Base-by-base conservation (phyloP, 768 basidiomycete species). In the Fistulinella prunicolor region DNA sequence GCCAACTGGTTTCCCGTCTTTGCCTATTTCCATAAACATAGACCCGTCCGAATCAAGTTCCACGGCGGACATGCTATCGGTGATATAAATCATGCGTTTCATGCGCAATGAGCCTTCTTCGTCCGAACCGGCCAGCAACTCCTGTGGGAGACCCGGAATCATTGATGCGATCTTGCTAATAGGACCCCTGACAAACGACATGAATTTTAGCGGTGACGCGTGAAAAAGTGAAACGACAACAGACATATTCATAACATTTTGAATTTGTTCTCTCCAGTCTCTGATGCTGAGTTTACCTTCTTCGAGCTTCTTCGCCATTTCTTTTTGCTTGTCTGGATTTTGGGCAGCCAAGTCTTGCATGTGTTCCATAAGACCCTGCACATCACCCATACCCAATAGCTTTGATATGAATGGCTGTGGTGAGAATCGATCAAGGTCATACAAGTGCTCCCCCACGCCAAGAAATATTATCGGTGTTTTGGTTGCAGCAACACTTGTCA, bases 391-490 rank as follows among this genome's bases (percentile, higher is more conserved):
- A 19, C 96, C 96, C 22, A 99, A 75, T 38, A 99, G 73, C 65
- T 98, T 98, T 20, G 93, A 95, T 57, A 99, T 90, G 71, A 99
- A 99, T 10, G 96, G 94, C 56, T 95, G 86, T 0, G 96, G 96
- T 3, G 89, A 82, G 69, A 99, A 99, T 50, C 86, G 81, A 66
- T 99, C 96, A 7, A 99, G 83, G 68, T 99, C 96, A 51, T 94
- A 79, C n/a, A 99, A 72, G 70, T 98, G 96, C 67, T 99, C 96
- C 51, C 96, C 96, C 6, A 94, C 91, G 58, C 96, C 96, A 19
- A 98, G 81, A 73, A 99, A 99, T 58, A 97, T 97, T 60, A 99
- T 98, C 0, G 96, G 96, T 19, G 96, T 99, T 63, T 92, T 90
- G 4, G 96, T 99, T 3, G 86, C 95, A n/a, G 96, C 96, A 38